Evolutionary conservation across 768 basidiomycete genomes (phyloP).

Genomic region (Cyathus striatus): DNA sequence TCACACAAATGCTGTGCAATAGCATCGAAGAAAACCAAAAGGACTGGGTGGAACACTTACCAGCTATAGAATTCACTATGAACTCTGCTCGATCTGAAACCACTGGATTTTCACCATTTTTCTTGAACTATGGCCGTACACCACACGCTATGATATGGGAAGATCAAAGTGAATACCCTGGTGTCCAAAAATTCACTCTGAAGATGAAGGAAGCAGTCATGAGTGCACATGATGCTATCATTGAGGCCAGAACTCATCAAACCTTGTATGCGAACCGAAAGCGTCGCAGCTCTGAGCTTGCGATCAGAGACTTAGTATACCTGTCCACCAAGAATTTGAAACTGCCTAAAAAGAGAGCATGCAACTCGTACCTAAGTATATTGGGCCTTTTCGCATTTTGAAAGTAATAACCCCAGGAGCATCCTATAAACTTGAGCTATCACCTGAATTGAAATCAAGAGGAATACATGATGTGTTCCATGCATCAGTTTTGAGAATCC

Average conservation of each 20-base stretch:
- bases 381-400: neutral
- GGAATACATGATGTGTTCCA: conserved; percentile 26
- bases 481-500: conserved; percentile 15
- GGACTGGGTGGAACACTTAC: no score
- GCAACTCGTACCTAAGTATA: conserved; percentile 21
- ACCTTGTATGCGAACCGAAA: conserved; percentile 4
- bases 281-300: conserved; percentile 2
- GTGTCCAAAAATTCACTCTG: conserved; percentile 16
- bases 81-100: conserved; percentile 25
- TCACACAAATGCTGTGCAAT: no score
- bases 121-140: conserved; percentile 13
- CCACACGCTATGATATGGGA: conserved; percentile 15
- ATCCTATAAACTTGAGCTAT: neutral
- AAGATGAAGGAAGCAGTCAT: conserved; percentile 11
- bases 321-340: conserved; percentile 19
- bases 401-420: neutral
- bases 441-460: conserved; percentile 8
- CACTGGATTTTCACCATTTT: conserved; percentile 32
- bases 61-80: no score
- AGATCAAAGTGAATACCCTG: conserved; percentile 8
- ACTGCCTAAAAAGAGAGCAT: conserved; percentile 15
- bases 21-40: no score
- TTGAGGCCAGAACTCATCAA: conserved; percentile 8
- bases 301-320: conserved; percentile 13
- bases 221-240: conserved; percentile 23